These are phyloP conservation scores for Fusarium bulbicola DNA, from an alignment of 2,329 filamentous ascomycete genomes.

Conservation along the genomic window DNA sequence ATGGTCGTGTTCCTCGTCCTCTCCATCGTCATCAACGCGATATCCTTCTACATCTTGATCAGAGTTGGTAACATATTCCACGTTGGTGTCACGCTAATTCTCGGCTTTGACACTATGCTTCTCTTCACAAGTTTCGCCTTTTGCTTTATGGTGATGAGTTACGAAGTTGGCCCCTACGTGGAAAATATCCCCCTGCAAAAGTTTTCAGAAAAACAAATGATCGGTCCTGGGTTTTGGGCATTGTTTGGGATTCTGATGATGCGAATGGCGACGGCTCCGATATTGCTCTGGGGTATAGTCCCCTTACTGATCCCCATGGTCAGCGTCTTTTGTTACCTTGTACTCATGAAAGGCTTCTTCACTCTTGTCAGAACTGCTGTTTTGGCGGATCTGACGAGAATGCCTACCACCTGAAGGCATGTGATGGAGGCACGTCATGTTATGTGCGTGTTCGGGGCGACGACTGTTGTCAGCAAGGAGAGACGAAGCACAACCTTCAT, in stretches of 20 bases:
- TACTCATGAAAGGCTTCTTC: constrained; percentile 31
- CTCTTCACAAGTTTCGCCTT: constrained; percentile 28
- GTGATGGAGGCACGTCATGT: too few species aligned
- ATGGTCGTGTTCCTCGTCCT: constrained; percentile 26
- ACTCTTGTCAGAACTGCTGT: constrained; percentile 1
- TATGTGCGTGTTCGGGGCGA: not conserved
- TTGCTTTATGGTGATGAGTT: constrained; percentile 34
- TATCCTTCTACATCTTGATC: constrained; percentile 12
- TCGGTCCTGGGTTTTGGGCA: constrained; percentile 30
- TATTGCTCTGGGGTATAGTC: not conserved
- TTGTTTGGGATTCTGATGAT: constrained; percentile 26
- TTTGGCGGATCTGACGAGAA: not conserved
- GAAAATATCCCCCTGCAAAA: not conserved
- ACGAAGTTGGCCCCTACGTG: constrained; percentile 29
- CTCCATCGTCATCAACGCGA: constrained; percentile 19
- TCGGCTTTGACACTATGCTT: constrained; percentile 19
- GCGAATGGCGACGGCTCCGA: constrained; percentile 15
- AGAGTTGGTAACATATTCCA: not conserved
- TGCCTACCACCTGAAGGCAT: not conserved
- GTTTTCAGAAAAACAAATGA: constrained; percentile 31
- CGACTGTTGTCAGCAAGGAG: not conserved
- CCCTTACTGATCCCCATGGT: constrained; percentile 6
- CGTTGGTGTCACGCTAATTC: not conserved
- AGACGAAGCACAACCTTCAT: not conserved
- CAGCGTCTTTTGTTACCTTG: constrained; percentile 4